These are phyloP conservation scores for Termitomyces sp. DNA, from an alignment of 768 basidiomycete genomes.

Conservation along the genomic window DNA sequence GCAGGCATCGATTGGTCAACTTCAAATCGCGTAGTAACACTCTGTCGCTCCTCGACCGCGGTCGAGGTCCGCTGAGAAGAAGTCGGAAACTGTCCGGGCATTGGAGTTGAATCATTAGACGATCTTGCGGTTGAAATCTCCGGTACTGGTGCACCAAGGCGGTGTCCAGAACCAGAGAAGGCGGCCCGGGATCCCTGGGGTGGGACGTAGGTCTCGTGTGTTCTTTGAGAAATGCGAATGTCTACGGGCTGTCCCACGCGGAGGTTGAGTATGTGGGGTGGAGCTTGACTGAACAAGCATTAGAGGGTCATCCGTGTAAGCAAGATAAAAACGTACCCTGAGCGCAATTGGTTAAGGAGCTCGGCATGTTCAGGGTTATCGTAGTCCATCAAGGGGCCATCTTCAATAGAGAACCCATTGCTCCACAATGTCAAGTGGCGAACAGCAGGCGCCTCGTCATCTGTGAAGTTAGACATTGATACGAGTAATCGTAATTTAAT, in stretches of 20 bases:
- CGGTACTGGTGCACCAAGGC: slow-evolving; percentile 79
- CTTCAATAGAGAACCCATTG: slow-evolving; percentile 89
- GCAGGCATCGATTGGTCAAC: slow-evolving; percentile 81
- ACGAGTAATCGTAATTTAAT: background rate
- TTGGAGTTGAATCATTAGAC: slow-evolving; percentile 17
- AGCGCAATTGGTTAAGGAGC: slow-evolving; percentile 70
- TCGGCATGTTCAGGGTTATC: slow-evolving; percentile 70
- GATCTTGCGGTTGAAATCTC: slow-evolving; percentile 14
- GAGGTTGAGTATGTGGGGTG: slow-evolving; percentile 72
- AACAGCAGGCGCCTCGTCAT: slow-evolving; percentile 50
- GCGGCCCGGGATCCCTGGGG: slow-evolving; percentile 37
- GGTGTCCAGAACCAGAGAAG: slow-evolving; percentile 73
- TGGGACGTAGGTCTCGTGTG: slow-evolving; percentile 65
- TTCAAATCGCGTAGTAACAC: slow-evolving; percentile 56
- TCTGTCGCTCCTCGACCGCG: slow-evolving; percentile 19
- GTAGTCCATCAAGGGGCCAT: slow-evolving; percentile 80
- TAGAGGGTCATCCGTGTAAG: background rate
- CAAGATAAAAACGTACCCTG: slow-evolving; percentile 55
- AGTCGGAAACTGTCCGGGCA: slow-evolving; percentile 62
- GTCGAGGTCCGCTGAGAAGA: slow-evolving; percentile 19
- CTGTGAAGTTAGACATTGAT: background rate
- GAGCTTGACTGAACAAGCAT: slow-evolving; percentile 57
- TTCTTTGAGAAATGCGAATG: slow-evolving; percentile 68
- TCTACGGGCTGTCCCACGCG: slow-evolving; percentile 77
- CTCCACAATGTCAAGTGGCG: slow-evolving; percentile 89